These are phyloP conservation scores for Pseudotsuga menziesii DNA, from an alignment of 75 land plant species.

Conservation along the genomic window DNA sequence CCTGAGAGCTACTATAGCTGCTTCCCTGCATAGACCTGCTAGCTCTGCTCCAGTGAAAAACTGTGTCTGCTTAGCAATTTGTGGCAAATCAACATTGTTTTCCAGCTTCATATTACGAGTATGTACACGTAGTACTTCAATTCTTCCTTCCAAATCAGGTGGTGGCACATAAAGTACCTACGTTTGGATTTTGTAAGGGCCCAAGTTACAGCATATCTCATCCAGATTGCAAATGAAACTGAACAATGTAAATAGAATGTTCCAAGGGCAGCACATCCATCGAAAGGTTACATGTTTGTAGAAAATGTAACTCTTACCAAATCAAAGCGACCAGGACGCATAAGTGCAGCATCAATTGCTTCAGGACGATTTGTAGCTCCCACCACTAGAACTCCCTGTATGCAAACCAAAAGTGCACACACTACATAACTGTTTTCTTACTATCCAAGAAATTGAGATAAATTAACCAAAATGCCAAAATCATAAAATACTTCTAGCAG, in stretches of 20 bases:
- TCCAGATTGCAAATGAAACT: not conserved
- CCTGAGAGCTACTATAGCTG: conserved; percentile 75
- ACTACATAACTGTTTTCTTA: not conserved
- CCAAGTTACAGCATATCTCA: not conserved
- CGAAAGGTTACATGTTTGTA: not conserved
- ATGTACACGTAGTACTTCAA: conserved; percentile 71
- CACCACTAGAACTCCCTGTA: conserved; percentile 81
- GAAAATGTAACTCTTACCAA: conserved; percentile 36
- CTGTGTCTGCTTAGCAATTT: conserved; percentile 58
- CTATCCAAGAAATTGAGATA: not conserved
- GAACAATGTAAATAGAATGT: not conserved
- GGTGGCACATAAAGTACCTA: conserved; percentile 91
- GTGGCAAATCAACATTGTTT: conserved; percentile 54
- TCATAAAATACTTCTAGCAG: not conserved
- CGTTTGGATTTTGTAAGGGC: not conserved
- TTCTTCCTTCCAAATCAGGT: conserved; percentile 70
- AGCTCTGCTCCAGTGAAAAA: conserved; percentile 86
- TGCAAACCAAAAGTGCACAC: not conserved
- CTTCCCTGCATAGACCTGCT: conserved; percentile 75
- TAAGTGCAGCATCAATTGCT: conserved; percentile 83
- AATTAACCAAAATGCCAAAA: not conserved
- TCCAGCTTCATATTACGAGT: conserved; percentile 62
- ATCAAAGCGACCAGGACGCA: conserved; percentile 97
- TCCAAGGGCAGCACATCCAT: not conserved
- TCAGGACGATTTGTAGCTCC: conserved; percentile 91